Conservation (phyloP, 345 rosid genomes). For the Kandelia obovata region DNA sequence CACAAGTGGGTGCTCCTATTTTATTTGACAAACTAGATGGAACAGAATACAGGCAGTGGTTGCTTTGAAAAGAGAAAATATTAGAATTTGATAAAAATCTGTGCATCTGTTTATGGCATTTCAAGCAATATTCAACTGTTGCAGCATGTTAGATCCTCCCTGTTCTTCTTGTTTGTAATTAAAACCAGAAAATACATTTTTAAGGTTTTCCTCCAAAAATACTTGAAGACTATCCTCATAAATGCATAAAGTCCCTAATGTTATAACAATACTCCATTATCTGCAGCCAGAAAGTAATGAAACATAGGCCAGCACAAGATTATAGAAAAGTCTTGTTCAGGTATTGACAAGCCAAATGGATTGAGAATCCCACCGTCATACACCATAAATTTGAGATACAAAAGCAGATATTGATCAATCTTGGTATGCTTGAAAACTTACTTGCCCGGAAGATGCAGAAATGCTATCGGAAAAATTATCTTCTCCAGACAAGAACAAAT, state of each 20-base stretch:
- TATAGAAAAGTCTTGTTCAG: not conserved
- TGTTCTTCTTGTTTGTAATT: too few relatives aligned
- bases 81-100: not conserved
- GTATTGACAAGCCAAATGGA: not conserved
- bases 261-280: not conserved
- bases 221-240: not conserved
- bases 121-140: too few relatives aligned
- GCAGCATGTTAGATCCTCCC: too few relatives aligned
- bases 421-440: conserved; percentile 17
- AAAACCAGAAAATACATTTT: too few relatives aligned
- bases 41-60: not conserved
- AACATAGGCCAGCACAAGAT: not conserved
- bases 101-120: too few relatives aligned
- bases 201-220: too few relatives aligned
- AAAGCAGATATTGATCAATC: not conserved
- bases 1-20: not conserved
- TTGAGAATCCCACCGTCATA: not conserved
- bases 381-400: not conserved
- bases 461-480: conserved; percentile 24
- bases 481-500: conserved; percentile 42
- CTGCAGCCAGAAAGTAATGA: not conserved
- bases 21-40: not conserved
- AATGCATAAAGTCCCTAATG: not conserved
- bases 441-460: conserved; percentile 32
- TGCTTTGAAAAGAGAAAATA: too few relatives aligned